phyloP scores from a whole-genome alignment of 768 basidiomycete genomes.

The Pisolithus orientalis region DNA sequence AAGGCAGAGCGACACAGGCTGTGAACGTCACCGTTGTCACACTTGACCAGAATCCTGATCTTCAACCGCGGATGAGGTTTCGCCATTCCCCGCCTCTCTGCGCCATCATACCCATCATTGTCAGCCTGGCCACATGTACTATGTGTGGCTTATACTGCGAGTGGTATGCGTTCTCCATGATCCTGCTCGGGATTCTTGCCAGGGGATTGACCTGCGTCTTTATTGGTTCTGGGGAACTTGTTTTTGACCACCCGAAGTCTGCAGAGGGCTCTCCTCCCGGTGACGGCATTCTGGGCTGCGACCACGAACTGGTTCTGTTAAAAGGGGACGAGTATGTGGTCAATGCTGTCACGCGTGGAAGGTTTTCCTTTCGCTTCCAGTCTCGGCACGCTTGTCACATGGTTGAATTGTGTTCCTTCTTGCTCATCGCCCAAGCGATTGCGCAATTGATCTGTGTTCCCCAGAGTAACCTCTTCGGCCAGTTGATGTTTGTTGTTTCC shows the following conservation, averaged over 20 bases:
- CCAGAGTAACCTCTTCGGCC: too few relatives aligned
- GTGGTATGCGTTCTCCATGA: too few relatives aligned
- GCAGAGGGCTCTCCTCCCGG: too few relatives aligned
- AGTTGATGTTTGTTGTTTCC: too few relatives aligned
- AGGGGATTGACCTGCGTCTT: slow-evolving; percentile 20
- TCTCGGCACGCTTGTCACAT: not conserved
- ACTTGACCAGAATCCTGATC: slow-evolving; percentile 1
- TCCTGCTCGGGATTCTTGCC: slow-evolving; percentile 19
- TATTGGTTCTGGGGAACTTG: slow-evolving; percentile 17
- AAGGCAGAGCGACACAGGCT: slow-evolving; percentile 5
- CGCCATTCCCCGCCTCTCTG: slow-evolving; percentile 9
- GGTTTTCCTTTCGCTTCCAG: not conserved
- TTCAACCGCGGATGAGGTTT: not conserved
- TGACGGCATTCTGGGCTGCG: too few relatives aligned
- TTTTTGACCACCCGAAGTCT: not conserved
- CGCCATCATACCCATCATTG: not conserved
- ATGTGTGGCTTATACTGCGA: slow-evolving; percentile 6
- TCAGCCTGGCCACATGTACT: slow-evolving; percentile 4
- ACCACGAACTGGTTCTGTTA: too few relatives aligned
- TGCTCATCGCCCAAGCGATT: too few relatives aligned
- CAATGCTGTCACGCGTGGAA: not conserved
- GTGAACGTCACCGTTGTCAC: slow-evolving; percentile 11
- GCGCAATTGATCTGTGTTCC: too few relatives aligned
- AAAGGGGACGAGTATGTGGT: not conserved
- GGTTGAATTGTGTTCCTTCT: too few relatives aligned